Base-by-base conservation (phyloP, 768 basidiomycete species). In the Lactarius trivialis region DNA sequence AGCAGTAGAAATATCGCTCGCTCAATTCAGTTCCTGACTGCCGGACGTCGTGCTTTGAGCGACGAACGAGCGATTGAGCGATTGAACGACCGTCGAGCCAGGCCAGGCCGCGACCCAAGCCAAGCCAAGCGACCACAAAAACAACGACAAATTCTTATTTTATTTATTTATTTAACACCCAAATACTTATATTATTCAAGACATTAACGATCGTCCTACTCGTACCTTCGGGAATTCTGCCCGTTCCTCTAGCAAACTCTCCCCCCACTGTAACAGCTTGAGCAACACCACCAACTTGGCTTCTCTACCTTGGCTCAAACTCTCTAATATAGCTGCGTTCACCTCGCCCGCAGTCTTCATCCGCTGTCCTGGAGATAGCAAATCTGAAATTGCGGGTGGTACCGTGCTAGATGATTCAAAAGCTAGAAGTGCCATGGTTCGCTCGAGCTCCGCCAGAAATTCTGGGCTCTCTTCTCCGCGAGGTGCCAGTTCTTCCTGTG, bases 281-380 rank as follows among this genome's bases (percentile, higher is more conserved):
- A 98, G 74, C 71, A 98, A 71, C 19, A 85, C 86, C 32, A 88
- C 83, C 55, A 98, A 75, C 75, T 96, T 97, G 60, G 95, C 91
- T 72, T 96, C 91, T 71, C 89, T 89, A 0, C 93, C 93, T 69
- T 98, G 92, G 67, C 93, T 90, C 65, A 93, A 78, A 70, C 88
- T 90, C 70, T 94, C 91, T 71, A 99, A 76, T 59, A 99, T 96
- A 34, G 96, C 95, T 1, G 91, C 89, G 71, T 99, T 99, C 71
- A 98, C 86, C 76, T 96, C 93, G 24, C 89, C 86, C 1, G 95
- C 95, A n/a, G 95, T 96, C 76, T 89, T 90, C 83, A 92, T 82
- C 55, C 96, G 82, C 72, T 98, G 94, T 24, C 85, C 86, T 33
- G 91, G 88, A 32, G 88, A 87, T 71, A 98, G 75, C 58, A 98